Evolutionary conservation across 495 filamentous ascomycete species (phyloP).

Genomic region (Tirmania nivea): DNA sequence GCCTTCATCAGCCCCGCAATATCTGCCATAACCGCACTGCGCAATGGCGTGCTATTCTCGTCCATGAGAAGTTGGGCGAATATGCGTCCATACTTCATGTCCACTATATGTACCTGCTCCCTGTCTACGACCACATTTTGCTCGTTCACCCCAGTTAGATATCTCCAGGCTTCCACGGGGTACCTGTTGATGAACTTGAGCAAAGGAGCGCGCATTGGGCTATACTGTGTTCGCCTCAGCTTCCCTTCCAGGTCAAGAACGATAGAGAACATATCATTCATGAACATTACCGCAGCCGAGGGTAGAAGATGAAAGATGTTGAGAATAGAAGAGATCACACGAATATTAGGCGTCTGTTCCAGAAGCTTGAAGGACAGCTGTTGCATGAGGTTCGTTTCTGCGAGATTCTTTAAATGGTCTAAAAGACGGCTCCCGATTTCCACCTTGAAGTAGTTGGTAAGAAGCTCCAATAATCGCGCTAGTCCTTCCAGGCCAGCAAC

Average conservation of each 20-base stretch:
- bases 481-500: conserved; percentile 81
- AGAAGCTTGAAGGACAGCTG: conserved; percentile 83
- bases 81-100: conserved; percentile 78
- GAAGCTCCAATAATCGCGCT: conserved; percentile 60
- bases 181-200: conserved; percentile 88
- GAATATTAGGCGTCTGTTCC: conserved; percentile 77
- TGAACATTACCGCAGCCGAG: conserved; percentile 68
- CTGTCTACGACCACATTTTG: neutral
- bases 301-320: conserved; percentile 93
- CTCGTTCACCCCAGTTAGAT: conserved; percentile 29
- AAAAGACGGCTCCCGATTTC: conserved; percentile 82
- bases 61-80: conserved; percentile 75
- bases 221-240: conserved; percentile 71
- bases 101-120: conserved; percentile 40
- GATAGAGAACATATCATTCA: conserved; percentile 67
- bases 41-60: conserved; percentile 43
- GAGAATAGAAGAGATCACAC: conserved; percentile 77
- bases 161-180: conserved; percentile 63
- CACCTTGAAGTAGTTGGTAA: conserved; percentile 98
- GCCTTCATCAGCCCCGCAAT: conserved; percentile 44
- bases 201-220: conserved; percentile 79
- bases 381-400: conserved; percentile 56
- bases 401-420: conserved; percentile 81
- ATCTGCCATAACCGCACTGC: conserved; percentile 51
- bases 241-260: conserved; percentile 73